A percentile compares a stretch with the other conserved stretches of the same genome.
phyloP scores from a whole-genome alignment of 1,284 basidiomycete genomes.

The Fomitopsis betulina region DNA sequence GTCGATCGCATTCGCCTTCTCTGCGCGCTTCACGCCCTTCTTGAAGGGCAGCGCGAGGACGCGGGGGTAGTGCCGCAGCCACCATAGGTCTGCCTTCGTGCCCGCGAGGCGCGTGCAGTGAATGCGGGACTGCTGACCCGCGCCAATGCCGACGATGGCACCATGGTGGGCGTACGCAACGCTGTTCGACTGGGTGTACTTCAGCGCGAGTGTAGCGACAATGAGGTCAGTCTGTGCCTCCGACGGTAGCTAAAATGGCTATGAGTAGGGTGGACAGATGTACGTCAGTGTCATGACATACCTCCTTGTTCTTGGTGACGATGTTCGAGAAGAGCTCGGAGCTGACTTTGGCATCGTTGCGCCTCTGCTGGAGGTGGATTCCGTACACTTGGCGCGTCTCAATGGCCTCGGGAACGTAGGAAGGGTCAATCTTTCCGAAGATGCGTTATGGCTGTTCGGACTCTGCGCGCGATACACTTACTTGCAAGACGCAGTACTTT shows the following conservation, averaged over 20 bases:
- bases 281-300: slow-evolving; percentile 28
- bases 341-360: slow-evolving; percentile 92
- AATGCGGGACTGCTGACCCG: slow-evolving; percentile 98
- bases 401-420: slow-evolving; percentile 68
- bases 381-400: slow-evolving; percentile 98
- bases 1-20: slow-evolving; percentile 98
- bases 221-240: slow-evolving; percentile 82
- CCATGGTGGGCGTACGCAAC: slow-evolving; percentile 96
- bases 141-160: slow-evolving; percentile 92
- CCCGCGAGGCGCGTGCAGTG: slow-evolving; percentile 99
- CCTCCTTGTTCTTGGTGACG: slow-evolving; percentile 86
- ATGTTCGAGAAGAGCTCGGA: slow-evolving; percentile 81
- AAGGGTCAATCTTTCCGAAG: slow-evolving; percentile 71
- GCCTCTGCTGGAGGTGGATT: slow-evolving; percentile 84
- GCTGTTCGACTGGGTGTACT: slow-evolving; percentile 99
- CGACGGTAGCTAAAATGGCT: slow-evolving; percentile 53
- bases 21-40: slow-evolving; percentile 95
- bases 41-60: slow-evolving; percentile 93
- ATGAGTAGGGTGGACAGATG: background rate
- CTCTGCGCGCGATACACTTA: slow-evolving; percentile 24
- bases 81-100: slow-evolving; percentile 98
- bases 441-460: background rate
- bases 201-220: slow-evolving; percentile 93
- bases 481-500: slow-evolving; percentile 97
- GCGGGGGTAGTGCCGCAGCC: slow-evolving; percentile 95